phyloP scores from a whole-genome alignment of 441 rosid species.

The Arabidopsis hybrid region DNA sequence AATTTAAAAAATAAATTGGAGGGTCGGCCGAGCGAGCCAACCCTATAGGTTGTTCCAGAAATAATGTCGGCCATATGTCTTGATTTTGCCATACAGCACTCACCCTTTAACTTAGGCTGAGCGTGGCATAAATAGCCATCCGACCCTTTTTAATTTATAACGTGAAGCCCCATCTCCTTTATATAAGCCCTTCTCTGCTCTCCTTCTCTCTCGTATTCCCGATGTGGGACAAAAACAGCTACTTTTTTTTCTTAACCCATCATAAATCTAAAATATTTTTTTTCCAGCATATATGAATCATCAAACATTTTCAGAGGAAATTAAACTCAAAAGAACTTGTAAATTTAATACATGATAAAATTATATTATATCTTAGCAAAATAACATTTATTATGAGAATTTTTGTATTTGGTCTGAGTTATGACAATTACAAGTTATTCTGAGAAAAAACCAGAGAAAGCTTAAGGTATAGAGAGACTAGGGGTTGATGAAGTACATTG shows the following conservation, averaged over 20 bases:
- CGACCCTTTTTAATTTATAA: constrained; percentile 59
- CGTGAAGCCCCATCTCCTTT: rapidly evolving
- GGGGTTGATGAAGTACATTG: constrained; percentile 79
- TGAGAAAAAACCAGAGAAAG: neutral
- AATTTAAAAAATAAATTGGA: constrained; percentile 24
- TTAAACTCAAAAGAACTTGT: neutral
- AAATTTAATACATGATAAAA: neutral
- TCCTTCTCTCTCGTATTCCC: neutral
- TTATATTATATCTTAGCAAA: neutral
- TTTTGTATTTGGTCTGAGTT: neutral
- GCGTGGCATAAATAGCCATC: constrained; percentile 96
- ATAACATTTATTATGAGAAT: neutral
- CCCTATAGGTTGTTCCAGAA: constrained; percentile 59
- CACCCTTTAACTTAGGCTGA: constrained; percentile 49
- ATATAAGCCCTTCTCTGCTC: neutral
- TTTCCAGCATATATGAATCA: neutral
- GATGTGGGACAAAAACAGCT: constrained; percentile 58
- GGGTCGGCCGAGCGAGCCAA: constrained; percentile 97
- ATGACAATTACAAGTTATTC: neutral
- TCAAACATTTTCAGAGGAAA: no score
- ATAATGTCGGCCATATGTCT: constrained; percentile 98
- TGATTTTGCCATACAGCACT: constrained; percentile 93
- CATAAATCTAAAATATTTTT: neutral
- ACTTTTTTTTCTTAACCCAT: neutral
- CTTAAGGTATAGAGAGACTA: constrained; percentile 27